phyloP scores from a whole-genome alignment of 345 rosid species.

The Salix caprea region DNA sequence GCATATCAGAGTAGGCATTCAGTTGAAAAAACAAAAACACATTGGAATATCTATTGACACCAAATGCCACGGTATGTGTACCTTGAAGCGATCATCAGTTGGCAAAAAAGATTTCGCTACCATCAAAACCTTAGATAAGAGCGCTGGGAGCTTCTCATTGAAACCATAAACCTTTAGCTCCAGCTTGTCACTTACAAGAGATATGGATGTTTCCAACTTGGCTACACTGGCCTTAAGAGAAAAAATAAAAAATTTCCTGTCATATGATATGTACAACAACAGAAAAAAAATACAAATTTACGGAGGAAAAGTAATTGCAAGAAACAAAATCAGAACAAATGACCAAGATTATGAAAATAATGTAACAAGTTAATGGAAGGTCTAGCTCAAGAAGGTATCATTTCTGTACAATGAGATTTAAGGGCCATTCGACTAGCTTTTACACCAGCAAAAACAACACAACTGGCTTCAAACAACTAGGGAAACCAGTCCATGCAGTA shows the following conservation, averaged over 20 bases:
- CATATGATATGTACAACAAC: not conserved
- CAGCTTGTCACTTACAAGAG: conserved; percentile 63
- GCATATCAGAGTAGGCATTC: not conserved
- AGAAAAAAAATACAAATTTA: not conserved
- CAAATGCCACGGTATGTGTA: conserved; percentile 12
- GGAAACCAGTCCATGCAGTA: not conserved
- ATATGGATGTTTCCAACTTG: conserved; percentile 79
- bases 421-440: not conserved
- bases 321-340: not conserved
- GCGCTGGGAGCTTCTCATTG: conserved; percentile 75
- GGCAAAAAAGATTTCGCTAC: conserved; percentile 73
- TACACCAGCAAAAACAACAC: too few species aligned
- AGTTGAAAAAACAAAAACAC: not conserved
- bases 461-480: too few species aligned
- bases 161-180: conserved; percentile 92
- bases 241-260: not conserved
- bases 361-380: not conserved
- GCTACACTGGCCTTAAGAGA: conserved; percentile 84
- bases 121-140: conserved; percentile 64
- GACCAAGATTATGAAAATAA: not conserved
- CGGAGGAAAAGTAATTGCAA: not conserved
- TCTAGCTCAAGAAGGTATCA: too few species aligned
- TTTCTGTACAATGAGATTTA: too few species aligned
- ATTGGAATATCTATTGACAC: not conserved
- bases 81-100: conserved; percentile 77